Conservation (phyloP, 176 grass and related monocot species). For the Canna indica region DNA sequence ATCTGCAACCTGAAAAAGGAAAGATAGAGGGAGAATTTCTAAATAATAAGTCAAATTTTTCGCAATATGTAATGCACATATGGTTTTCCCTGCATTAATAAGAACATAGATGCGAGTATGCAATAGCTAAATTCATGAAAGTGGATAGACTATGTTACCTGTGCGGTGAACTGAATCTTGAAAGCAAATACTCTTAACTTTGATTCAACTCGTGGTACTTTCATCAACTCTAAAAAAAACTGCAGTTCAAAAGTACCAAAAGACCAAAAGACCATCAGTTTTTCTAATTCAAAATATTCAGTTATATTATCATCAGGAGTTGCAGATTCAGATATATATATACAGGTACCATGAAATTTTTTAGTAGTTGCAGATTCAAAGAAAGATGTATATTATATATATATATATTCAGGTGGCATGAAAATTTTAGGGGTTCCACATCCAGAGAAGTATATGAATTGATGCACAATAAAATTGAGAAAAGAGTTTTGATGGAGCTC, state of each 20-base stretch:
- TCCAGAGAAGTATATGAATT: background rate
- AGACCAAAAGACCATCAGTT: conserved; percentile 12
- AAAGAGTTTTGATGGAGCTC: background rate
- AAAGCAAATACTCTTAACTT: conserved; percentile 83
- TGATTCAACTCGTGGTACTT: conserved; percentile 91
- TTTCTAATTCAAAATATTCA: background rate
- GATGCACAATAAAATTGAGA: background rate
- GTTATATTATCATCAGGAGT: background rate
- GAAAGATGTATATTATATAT: too few species aligned
- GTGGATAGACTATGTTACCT: conserved; percentile 30
- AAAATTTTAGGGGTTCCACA: background rate
- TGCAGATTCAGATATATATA: background rate
- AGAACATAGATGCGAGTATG: background rate
- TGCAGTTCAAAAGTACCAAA: conserved; percentile 30
- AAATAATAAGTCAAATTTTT: conserved; percentile 20
- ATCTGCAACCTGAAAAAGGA: conserved; percentile 67
- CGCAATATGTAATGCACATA: background rate
- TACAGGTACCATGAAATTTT: background rate
- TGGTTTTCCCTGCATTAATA: background rate
- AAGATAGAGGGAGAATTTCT: conserved; percentile 19
- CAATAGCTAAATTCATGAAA: background rate
- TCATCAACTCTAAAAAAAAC: conserved; percentile 97
- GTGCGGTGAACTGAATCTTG: conserved; percentile 88
- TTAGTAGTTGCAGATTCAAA: background rate
- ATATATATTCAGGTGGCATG: background rate